phyloP scores from a whole-genome alignment of 495 filamentous ascomycete species.

The Corynascus novoguineensis region DNA sequence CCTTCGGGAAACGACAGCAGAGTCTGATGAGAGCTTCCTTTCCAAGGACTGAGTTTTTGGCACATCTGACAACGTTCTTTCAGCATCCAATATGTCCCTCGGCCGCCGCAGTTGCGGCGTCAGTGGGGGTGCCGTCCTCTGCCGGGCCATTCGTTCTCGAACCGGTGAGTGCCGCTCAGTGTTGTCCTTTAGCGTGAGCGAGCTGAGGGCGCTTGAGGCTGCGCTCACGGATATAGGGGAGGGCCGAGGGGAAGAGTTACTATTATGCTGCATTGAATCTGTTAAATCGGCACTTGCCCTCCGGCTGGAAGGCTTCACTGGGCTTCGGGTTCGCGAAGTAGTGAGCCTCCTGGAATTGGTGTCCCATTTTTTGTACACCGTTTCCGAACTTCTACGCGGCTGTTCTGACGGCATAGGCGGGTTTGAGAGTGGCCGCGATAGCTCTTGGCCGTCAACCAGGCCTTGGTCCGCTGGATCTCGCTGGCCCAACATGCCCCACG shows the following conservation, averaged over 20 bases:
- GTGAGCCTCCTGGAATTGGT: slow-evolving; percentile 42
- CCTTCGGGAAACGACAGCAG: slow-evolving; percentile 14
- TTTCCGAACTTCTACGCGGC: slow-evolving; percentile 25
- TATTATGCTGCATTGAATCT: slow-evolving; percentile 21
- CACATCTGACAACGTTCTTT: slow-evolving; percentile 1
- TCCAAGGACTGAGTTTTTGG: background rate
- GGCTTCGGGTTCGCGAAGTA: slow-evolving; percentile 22
- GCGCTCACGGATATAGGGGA: slow-evolving; percentile 42
- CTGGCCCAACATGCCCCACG: slow-evolving; percentile 58
- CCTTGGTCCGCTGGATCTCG: slow-evolving; percentile 14
- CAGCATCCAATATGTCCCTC: slow-evolving; percentile 13
- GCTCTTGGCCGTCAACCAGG: slow-evolving; percentile 2
- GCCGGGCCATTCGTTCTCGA: slow-evolving; percentile 12
- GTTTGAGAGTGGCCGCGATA: slow-evolving; percentile 18
- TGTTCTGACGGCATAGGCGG: slow-evolving; percentile 20
- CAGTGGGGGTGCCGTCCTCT: slow-evolving; percentile 15
- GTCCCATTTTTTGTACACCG: slow-evolving; percentile 36
- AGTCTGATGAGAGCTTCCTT: slow-evolving; percentile 20
- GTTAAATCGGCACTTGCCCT: slow-evolving; percentile 22
- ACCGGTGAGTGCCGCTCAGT: slow-evolving; percentile 6
- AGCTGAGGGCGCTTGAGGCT: slow-evolving; percentile 43
- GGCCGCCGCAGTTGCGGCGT: slow-evolving; percentile 15
- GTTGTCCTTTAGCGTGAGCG: slow-evolving; percentile 28
- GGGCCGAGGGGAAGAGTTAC: slow-evolving; percentile 22
- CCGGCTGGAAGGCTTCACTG: slow-evolving; percentile 18